A percentile compares a stretch with the other conserved stretches of the same genome.
Conservation (phyloP, 495 filamentous ascomycete species). For the Penicillium pancosmium region DNA sequence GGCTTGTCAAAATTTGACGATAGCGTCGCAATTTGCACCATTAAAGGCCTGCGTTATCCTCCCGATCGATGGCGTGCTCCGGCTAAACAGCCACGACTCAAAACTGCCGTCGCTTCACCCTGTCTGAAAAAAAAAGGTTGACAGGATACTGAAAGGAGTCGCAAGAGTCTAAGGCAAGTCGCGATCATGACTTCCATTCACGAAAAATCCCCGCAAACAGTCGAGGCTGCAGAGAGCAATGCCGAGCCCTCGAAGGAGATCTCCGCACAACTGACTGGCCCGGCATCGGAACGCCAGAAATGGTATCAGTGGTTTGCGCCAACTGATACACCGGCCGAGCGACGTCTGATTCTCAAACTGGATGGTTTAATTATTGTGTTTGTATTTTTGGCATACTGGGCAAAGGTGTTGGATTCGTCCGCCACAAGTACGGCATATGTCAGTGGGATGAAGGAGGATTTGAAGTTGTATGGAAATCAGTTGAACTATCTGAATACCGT, state of each 20-base stretch:
- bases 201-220: slow-evolving; percentile 10
- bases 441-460: slow-evolving; percentile 33
- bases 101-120: not conserved
- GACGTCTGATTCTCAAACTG: slow-evolving; percentile 45
- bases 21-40: slow-evolving; percentile 7
- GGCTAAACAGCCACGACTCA: not conserved
- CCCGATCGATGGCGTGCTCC: slow-evolving; percentile 18
- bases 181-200: slow-evolving; percentile 2
- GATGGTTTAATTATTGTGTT: slow-evolving; percentile 38
- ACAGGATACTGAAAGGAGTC: not conserved
- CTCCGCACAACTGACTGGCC: not conserved
- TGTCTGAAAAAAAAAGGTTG: not conserved
- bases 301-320: slow-evolving; percentile 47
- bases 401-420: slow-evolving; percentile 43
- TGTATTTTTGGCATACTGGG: slow-evolving; percentile 44
- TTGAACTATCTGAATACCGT: slow-evolving; percentile 49
- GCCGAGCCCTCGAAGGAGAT: not conserved
- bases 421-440: slow-evolving; percentile 33
- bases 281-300: slow-evolving; percentile 25
- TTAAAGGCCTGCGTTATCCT: slow-evolving; percentile 6
- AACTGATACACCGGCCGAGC: slow-evolving; percentile 40
- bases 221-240: slow-evolving; percentile 3
- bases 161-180: not conserved
- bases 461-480: slow-evolving; percentile 46
- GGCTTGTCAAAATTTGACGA: slow-evolving; percentile 9